These are phyloP conservation scores for Sarcomyxa edulis DNA, from an alignment of 768 basidiomycete genomes.

Conservation along the genomic window DNA sequence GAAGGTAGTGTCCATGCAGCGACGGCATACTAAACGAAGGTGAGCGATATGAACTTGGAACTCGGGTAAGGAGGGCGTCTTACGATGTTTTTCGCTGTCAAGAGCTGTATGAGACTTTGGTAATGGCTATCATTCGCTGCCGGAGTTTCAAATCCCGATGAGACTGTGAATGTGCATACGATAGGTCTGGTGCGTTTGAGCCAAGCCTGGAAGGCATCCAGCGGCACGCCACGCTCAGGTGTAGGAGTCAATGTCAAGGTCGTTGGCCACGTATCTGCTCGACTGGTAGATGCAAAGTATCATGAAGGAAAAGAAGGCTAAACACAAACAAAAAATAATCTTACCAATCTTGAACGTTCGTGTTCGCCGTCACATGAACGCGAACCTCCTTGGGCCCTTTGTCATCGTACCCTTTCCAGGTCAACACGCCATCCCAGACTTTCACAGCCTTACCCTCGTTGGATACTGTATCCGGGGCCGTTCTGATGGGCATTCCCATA, in stretches of 20 bases:
- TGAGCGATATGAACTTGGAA: slow-evolving; percentile 1
- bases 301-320: not conserved
- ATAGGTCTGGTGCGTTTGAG: slow-evolving; percentile 33
- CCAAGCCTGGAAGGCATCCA: slow-evolving; percentile 41
- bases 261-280: slow-evolving; percentile 48
- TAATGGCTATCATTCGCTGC: slow-evolving; percentile 39
- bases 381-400: slow-evolving; percentile 34
- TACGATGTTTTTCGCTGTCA: slow-evolving; percentile 41
- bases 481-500: slow-evolving; percentile 2
- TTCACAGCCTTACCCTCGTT: slow-evolving; percentile 10
- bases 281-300: slow-evolving; percentile 38
- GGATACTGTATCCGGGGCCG: slow-evolving; percentile 4
- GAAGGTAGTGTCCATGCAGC: slow-evolving; percentile 30
- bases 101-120: slow-evolving; percentile 32
- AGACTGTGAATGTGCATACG: slow-evolving; percentile 36
- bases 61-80: slow-evolving; percentile 13
- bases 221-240: slow-evolving; percentile 33
- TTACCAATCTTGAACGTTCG: slow-evolving; percentile 26
- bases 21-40: slow-evolving; percentile 31
- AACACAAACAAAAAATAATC: slow-evolving; percentile 13
- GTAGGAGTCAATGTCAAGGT: slow-evolving; percentile 34
- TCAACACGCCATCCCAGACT: slow-evolving; percentile 47
- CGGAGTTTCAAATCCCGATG: slow-evolving; percentile 22
- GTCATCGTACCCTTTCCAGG: slow-evolving; percentile 34
- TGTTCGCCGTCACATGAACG: slow-evolving; percentile 30